These are phyloP conservation scores for Trifolium dubium DNA, from an alignment of 306 rosid species.

Conservation along the genomic window DNA sequence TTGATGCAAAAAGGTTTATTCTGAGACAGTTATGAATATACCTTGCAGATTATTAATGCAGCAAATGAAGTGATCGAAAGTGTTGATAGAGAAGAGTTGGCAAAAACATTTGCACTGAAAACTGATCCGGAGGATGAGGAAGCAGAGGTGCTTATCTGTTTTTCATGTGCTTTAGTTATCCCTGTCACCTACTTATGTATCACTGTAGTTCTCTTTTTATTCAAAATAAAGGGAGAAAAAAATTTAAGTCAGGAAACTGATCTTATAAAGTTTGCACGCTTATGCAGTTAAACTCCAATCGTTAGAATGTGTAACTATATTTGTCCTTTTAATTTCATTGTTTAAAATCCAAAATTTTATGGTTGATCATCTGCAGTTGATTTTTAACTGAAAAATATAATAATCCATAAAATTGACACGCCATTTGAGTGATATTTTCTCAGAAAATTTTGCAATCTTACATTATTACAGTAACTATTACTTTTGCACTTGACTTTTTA, in stretches of 20 bases:
- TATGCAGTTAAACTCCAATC: slow-evolving; percentile 1
- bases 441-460: slow-evolving; percentile 7
- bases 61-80: slow-evolving; percentile 80
- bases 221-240: not conserved
- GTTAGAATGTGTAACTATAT: slow-evolving; percentile 25
- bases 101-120: slow-evolving; percentile 62
- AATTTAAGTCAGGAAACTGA: not conserved
- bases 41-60: slow-evolving; percentile 76
- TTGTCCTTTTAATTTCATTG: not conserved
- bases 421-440: slow-evolving; percentile 23
- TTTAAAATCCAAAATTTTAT: not conserved
- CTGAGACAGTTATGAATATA: slow-evolving; percentile 8
- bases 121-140: slow-evolving; percentile 84
- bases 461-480: slow-evolving; percentile 32
- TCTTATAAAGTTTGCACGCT: slow-evolving; percentile 2
- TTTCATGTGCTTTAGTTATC: slow-evolving; percentile 30
- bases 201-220: not conserved
- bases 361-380: not conserved
- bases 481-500: slow-evolving; percentile 23
- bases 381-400: not conserved
- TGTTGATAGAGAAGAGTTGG: slow-evolving; percentile 79
- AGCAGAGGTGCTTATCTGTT: slow-evolving; percentile 62
- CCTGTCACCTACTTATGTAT: slow-evolving; percentile 16
- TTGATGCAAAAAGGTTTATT: not conserved
- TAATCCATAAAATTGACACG: slow-evolving; percentile 16